phyloP scores from a whole-genome alignment of 768 basidiomycete genomes.

The Xerocomellus dryophilus region DNA sequence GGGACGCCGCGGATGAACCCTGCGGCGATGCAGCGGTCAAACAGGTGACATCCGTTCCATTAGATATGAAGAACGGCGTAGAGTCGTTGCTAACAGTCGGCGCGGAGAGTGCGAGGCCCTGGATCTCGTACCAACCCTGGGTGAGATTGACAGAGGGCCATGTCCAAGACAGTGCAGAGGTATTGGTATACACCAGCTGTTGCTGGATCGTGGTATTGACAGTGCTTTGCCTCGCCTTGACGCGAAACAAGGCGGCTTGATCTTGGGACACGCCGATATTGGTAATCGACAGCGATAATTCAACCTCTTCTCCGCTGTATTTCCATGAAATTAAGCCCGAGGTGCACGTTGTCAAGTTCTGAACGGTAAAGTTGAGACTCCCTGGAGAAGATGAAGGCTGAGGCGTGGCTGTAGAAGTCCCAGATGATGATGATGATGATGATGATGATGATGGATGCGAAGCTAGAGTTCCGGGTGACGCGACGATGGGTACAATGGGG shows the following conservation, averaged over 20 bases:
- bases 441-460: slow-evolving; percentile 17
- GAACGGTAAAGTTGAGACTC: slow-evolving; percentile 24
- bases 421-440: no score
- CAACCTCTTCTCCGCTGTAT: slow-evolving; percentile 33
- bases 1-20: slow-evolving; percentile 12
- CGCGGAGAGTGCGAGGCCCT: slow-evolving; percentile 16
- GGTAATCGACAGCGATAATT: slow-evolving; percentile 38
- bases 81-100: slow-evolving; percentile 20
- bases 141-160: slow-evolving; percentile 49
- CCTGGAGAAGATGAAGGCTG: slow-evolving; percentile 13
- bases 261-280: slow-evolving; percentile 37
- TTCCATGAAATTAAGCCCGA: slow-evolving; percentile 37
- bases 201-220: slow-evolving; percentile 12
- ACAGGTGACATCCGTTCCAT: slow-evolving; percentile 38
- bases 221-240: neutral
- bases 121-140: slow-evolving; percentile 46
- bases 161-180: slow-evolving; percentile 27
- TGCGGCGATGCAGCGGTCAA: slow-evolving; percentile 17
- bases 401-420: slow-evolving; percentile 11
- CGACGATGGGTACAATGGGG: neutral
- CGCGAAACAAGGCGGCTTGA: slow-evolving; percentile 7
- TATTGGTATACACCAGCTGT: slow-evolving; percentile 28
- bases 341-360: slow-evolving; percentile 36
- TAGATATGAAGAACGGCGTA: slow-evolving; percentile 34
- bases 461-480: slow-evolving; percentile 2